A percentile compares a stretch with the other conserved stretches of the same genome.
Evolutionary conservation across 2,329 filamentous ascomycete genomes (phyloP).

Genomic region (Diaporthe vexans): DNA sequence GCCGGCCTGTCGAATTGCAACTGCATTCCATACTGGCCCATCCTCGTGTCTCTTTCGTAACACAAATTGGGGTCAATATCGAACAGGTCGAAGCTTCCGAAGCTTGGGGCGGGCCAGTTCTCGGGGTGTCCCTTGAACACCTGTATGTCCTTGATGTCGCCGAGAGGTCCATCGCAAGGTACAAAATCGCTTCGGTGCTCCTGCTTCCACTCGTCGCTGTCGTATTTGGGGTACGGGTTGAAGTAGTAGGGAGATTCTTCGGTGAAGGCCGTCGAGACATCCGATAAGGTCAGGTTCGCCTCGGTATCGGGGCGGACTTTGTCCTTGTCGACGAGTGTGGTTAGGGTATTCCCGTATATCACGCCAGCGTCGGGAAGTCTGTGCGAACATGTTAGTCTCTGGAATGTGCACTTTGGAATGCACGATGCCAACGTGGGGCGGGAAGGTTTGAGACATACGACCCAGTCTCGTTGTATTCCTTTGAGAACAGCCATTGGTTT

Average conservation of each 20-base stretch:
- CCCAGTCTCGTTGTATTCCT: slow-evolving; percentile 56
- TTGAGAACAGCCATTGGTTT: slow-evolving; percentile 52
- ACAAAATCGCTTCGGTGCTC: slow-evolving; percentile 70
- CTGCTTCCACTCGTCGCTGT: slow-evolving; percentile 71
- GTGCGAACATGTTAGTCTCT: slow-evolving; percentile 47
- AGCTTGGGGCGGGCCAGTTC: slow-evolving; percentile 70
- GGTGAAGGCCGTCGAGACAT: slow-evolving; percentile 53
- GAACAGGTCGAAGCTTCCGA: slow-evolving; percentile 74
- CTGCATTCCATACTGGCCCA: slow-evolving; percentile 74
- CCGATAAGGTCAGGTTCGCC: slow-evolving; percentile 48
- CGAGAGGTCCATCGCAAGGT: slow-evolving; percentile 75
- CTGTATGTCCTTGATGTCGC: slow-evolving; percentile 72
- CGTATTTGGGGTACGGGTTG: slow-evolving; percentile 80
- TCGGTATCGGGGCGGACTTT: slow-evolving; percentile 47
- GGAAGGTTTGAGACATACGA: slow-evolving; percentile 49
- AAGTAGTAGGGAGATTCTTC: slow-evolving; percentile 69
- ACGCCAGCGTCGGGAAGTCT: slow-evolving; percentile 63
- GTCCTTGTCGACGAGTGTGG: slow-evolving; percentile 59
- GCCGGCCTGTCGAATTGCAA: slow-evolving; percentile 62
- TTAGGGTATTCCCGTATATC: slow-evolving; percentile 70
- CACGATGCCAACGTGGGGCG: neutral
- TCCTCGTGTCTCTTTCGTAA: slow-evolving; percentile 77
- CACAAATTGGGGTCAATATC: slow-evolving; percentile 74
- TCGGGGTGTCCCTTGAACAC: slow-evolving; percentile 74
- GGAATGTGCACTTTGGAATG: slow-evolving; percentile 11